These are phyloP conservation scores for Ogataea pini DNA, from an alignment of 805 yeast genomes.

Conservation along the genomic window DNA sequence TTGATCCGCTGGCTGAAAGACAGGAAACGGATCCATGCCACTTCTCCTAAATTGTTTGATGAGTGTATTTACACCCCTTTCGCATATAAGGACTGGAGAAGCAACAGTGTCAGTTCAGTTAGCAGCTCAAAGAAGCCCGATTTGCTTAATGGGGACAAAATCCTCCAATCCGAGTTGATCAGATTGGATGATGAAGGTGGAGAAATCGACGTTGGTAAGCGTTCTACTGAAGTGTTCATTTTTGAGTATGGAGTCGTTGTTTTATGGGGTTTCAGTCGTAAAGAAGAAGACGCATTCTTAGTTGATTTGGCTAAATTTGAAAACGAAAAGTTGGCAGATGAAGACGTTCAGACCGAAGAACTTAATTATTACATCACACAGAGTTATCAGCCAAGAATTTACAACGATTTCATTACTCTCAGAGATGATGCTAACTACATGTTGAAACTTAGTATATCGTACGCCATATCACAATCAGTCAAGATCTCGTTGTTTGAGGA, in stretches of 20 bases:
- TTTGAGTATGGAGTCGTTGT: slow-evolving; percentile 98
- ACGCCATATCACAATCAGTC: slow-evolving; percentile 93
- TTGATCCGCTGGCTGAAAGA: slow-evolving; percentile 82
- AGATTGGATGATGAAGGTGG: slow-evolving; percentile 93
- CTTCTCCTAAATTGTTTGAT: slow-evolving; percentile 86
- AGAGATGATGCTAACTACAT: slow-evolving; percentile 88
- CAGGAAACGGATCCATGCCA: slow-evolving; percentile 67
- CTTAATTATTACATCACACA: slow-evolving; percentile 93
- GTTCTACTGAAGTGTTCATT: slow-evolving; percentile 75
- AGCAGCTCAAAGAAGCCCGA: slow-evolving; percentile 7
- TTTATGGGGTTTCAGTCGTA: slow-evolving; percentile 89
- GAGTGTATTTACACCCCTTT: slow-evolving; percentile 95
- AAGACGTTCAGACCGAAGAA: slow-evolving; percentile 92
- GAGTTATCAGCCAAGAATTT: slow-evolving; percentile 92
- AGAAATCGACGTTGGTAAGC: slow-evolving; percentile 82
- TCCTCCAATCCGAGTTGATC: slow-evolving; percentile 43
- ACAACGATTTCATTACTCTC: slow-evolving; percentile 91
- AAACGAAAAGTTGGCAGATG: slow-evolving; percentile 85
- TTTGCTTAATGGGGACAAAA: slow-evolving; percentile 10
- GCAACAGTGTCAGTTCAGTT: slow-evolving; percentile 30
- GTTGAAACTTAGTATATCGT: slow-evolving; percentile 90
- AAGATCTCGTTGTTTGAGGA: slow-evolving; percentile 95
- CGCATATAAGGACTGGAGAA: slow-evolving; percentile 77
- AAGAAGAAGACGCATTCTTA: slow-evolving; percentile 81
- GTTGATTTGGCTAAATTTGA: slow-evolving; percentile 88